Evolutionary conservation across 371 early-diverging fungal species (phyloP), one percentile per base, ranked within the genome.

Genomic region (Sporodiniella umbellata): DNA sequence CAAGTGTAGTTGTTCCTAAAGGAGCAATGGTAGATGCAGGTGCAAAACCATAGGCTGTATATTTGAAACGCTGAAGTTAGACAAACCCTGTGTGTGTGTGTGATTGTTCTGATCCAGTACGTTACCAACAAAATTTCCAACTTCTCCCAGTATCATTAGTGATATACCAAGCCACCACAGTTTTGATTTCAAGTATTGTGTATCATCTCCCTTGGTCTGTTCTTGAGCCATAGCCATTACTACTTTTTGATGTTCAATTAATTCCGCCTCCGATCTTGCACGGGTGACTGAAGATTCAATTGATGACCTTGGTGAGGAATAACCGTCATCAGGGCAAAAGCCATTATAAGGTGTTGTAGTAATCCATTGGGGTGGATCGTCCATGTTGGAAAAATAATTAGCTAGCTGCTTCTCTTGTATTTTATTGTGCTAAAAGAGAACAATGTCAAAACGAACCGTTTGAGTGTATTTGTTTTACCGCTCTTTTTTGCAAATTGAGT

Each of bases 1-100:
- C 79, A 23, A 87, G 54, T 3, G 86, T 81, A 3, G 89, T 85
- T 0, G 90, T 90, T 22, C 90, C 90, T 18, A 90, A 54, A 0
- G 90, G 90, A n/a, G 90, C 88, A 47, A 90, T 80, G 0, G 86
- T 78, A 0, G 88, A 87, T n/a, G 90, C 87, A 22, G 86, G 86
- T 5, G 89, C 90, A 62, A 86, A 90, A 4, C 88, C 89, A 57
- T 90, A 90, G 2, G 90, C 90, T 70, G 31, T 18, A 4, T n/a
- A n/a, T n/a, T n/a, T n/a, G n/a, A n/a, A n/a, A n/a, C n/a, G n/a
- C n/a, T n/a, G n/a, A n/a, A n/a, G n/a, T n/a, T n/a, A n/a, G n/a
- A n/a, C n/a, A n/a, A n/a, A n/a, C n/a, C n/a, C n/a, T n/a, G n/a
- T n/a, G n/a, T n/a, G n/a, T n/a, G n/a, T n/a, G n/a, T n/a, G n/a